These are phyloP conservation scores for Tetragonia tetragonoides DNA, from an alignment of 148 eudicot species.

Conservation along the genomic window DNA sequence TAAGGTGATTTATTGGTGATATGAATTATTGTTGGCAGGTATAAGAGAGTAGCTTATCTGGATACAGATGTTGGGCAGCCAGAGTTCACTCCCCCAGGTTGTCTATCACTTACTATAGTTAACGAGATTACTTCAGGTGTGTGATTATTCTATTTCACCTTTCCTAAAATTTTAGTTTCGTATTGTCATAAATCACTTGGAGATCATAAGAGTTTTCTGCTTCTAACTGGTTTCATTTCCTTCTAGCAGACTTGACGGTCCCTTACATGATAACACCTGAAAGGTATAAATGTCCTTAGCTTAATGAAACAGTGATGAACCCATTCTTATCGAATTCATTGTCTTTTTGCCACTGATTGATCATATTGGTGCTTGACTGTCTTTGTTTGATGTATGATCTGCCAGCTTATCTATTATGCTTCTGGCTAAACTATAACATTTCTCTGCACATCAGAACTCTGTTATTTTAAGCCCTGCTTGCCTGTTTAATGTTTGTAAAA, in stretches of 20 bases:
- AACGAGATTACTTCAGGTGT: constrained; percentile 75
- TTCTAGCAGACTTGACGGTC: constrained; percentile 55
- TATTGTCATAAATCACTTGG: neutral
- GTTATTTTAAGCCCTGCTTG: neutral
- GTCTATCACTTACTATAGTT: constrained; percentile 70
- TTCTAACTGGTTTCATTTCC: constrained; percentile 19
- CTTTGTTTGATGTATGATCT: neutral
- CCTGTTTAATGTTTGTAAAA: neutral
- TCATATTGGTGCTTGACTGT: neutral
- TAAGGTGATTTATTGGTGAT: neutral
- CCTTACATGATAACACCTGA: constrained; percentile 92
- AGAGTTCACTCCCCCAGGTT: constrained; percentile 94
- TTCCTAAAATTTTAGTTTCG: neutral
- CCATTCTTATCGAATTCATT: neutral
- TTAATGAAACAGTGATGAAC: neutral
- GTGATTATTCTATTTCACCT: neutral
- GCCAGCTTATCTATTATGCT: neutral
- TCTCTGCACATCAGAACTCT: neutral
- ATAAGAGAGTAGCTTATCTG: constrained; percentile 72
- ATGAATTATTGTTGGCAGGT: constrained; percentile 37
- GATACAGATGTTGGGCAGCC: constrained; percentile 99
- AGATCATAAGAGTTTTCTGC: neutral
- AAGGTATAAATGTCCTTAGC: constrained; percentile 45
- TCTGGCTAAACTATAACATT: neutral
- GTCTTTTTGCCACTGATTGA: neutral